Evolutionary conservation across 2,329 filamentous ascomycete species (phyloP).

Genomic region (Colletotrichum neosansevieriae): DNA sequence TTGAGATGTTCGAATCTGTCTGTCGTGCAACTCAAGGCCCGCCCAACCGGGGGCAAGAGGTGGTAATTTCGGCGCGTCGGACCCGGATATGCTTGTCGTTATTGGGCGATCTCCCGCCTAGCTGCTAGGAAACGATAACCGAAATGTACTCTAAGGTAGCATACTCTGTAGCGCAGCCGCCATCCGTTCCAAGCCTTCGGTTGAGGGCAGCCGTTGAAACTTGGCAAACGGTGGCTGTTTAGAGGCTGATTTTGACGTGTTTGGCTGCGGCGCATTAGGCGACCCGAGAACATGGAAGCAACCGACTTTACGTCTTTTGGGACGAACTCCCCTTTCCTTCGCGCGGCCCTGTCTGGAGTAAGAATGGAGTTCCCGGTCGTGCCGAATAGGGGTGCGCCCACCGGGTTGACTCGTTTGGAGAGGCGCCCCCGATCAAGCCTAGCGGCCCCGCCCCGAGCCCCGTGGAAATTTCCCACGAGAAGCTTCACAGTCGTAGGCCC

Average conservation of each 20-base stretch:
- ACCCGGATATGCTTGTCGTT: slow-evolving; percentile 10
- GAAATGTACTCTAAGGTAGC: too few species aligned
- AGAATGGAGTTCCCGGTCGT: slow-evolving; percentile 23
- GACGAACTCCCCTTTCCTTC: not conserved
- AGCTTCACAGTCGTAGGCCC: slow-evolving; percentile 17
- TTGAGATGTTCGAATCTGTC: slow-evolving; percentile 11
- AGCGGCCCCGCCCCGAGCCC: slow-evolving; percentile 27
- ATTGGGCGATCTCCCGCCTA: slow-evolving; percentile 29
- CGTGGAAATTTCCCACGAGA: slow-evolving; percentile 37
- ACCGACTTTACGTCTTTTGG: too few species aligned
- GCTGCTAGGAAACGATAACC: slow-evolving; percentile 12
- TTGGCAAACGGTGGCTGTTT: not conserved
- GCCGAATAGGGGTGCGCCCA: slow-evolving; percentile 31
- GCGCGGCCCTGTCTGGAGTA: too few species aligned
- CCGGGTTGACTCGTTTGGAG: slow-evolving; percentile 16
- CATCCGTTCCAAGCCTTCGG: not conserved
- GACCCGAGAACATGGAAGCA: too few species aligned
- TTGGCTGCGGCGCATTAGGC: not conserved
- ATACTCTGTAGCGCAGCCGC: too few species aligned
- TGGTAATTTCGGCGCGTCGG: slow-evolving; percentile 2
- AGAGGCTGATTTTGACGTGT: not conserved
- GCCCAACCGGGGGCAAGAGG: not conserved
- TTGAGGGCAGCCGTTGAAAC: not conserved
- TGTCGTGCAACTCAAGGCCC: not conserved
- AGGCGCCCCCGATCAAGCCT: slow-evolving; percentile 16